These are phyloP conservation scores for Chalara sp. DNA, from an alignment of 2,329 filamentous ascomycete species.

Conservation along the genomic window DNA sequence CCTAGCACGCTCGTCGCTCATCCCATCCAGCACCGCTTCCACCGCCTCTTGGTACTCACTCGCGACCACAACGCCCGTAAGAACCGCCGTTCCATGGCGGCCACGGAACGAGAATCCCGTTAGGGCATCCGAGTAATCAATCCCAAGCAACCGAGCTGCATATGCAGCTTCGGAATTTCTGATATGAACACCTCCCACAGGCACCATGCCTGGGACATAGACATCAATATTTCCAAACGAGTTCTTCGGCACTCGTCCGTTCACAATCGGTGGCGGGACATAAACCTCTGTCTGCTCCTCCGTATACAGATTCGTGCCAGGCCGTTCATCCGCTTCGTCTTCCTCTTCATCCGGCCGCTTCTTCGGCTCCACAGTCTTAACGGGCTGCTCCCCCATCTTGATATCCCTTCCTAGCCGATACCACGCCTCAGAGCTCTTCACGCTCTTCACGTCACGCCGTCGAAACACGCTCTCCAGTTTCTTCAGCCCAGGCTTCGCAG, in stretches of 20 bases:
- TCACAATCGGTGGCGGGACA: conserved; percentile 65
- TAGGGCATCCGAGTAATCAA: conserved; percentile 86
- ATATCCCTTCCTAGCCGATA: conserved; percentile 80
- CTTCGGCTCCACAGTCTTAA: conserved; percentile 61
- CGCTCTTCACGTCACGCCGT: conserved; percentile 70
- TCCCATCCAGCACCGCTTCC: conserved; percentile 56
- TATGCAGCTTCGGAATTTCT: conserved; percentile 50
- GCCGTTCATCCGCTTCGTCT: conserved; percentile 36
- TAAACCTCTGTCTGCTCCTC: conserved; percentile 66
- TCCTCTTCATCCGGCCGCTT: conserved; percentile 31
- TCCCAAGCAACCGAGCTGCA: conserved; percentile 67
- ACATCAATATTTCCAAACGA: conserved; percentile 91
- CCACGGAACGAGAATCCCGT: conserved; percentile 87
- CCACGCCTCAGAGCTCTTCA: conserved; percentile 81
- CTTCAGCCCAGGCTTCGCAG: conserved; percentile 22
- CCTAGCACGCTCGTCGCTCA: conserved; percentile 60
- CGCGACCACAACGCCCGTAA: conserved; percentile 73
- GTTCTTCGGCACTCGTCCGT: conserved; percentile 79
- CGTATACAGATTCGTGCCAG: conserved; percentile 52
- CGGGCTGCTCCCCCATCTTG: conserved; percentile 69
- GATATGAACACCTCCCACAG: conserved; percentile 71
- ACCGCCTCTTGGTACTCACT: conserved; percentile 66
- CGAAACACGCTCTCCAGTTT: conserved; percentile 73
- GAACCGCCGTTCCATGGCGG: conserved; percentile 75
- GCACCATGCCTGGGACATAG: conserved; percentile 89